Conservation (phyloP, 2,329 filamentous ascomycete genomes). For the Thelonectria olida region DNA sequence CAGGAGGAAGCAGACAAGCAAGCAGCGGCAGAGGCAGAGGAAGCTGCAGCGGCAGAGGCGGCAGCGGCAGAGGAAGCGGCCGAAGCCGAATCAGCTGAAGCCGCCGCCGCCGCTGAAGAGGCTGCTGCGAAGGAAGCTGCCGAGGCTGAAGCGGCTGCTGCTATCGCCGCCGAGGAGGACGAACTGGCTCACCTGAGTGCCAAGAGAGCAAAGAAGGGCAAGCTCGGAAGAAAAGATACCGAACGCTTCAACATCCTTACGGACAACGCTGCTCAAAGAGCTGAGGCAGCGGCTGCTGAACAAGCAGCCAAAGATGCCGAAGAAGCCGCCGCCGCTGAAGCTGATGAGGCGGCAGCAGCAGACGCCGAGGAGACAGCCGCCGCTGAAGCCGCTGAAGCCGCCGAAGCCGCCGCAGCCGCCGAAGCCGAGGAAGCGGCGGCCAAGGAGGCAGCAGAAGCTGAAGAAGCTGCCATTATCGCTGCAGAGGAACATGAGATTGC, state of each 20-base stretch:
- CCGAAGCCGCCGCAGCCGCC: constrained; percentile 37
- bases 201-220: no score
- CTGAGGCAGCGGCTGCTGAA: constrained; percentile 32
- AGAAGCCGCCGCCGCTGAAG: constrained; percentile 40
- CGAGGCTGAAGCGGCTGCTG: constrained; percentile 35
- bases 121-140: constrained; percentile 20
- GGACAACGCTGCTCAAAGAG: constrained; percentile 29
- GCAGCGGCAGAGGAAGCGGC: constrained; percentile 37
- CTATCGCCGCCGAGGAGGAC: no score
- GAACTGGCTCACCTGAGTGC: no score
- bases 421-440: constrained; percentile 38
- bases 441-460: constrained; percentile 30
- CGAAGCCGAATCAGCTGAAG: constrained; percentile 32
- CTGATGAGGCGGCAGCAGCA: constrained; percentile 27
- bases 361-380: constrained; percentile 39
- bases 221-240: constrained; percentile 35
- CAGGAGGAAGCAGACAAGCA: constrained; percentile 44
- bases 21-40: constrained; percentile 40
- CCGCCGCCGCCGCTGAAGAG: constrained; percentile 27
- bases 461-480: constrained; percentile 34
- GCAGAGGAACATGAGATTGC: constrained; percentile 53
- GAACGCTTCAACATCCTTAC: constrained; percentile 32
- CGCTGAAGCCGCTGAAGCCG: constrained; percentile 44
- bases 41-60: constrained; percentile 45
- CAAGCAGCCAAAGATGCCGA: constrained; percentile 21